These are phyloP conservation scores for Pichia membranifaciens DNA, from an alignment of 805 yeast species.

Conservation along the genomic window DNA sequence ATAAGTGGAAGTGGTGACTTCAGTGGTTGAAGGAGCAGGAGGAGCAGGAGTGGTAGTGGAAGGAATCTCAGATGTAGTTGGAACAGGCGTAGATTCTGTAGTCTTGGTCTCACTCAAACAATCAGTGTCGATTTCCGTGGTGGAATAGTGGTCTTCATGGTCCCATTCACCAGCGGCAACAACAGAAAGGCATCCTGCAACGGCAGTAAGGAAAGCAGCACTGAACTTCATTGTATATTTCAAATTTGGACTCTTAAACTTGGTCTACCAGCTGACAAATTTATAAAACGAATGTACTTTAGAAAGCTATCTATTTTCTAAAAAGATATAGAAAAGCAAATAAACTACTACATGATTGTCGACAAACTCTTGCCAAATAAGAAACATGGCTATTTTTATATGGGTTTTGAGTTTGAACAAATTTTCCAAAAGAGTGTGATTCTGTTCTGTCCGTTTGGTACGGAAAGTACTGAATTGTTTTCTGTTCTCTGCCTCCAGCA, in stretches of 20 bases:
- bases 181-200: background rate
- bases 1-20: conserved; percentile 1
- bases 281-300: conserved; percentile 2
- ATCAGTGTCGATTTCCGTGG: background rate
- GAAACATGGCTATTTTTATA: background rate
- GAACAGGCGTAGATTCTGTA: background rate
- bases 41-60: background rate
- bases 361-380: too few species aligned
- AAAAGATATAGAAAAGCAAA: background rate
- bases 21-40: background rate
- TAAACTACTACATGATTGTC: too few species aligned
- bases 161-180: conserved; percentile 1
- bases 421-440: too few species aligned
- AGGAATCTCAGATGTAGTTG: too few species aligned
- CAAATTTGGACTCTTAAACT: background rate
- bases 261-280: too few species aligned
- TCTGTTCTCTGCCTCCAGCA: too few species aligned
- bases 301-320: background rate
- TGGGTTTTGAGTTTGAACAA: too few species aligned
- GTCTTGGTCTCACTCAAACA: background rate
- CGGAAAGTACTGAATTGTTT: too few species aligned
- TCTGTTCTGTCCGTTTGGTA: background rate
- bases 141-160: background rate
- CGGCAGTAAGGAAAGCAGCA: conserved; percentile 4
- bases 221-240: conserved; percentile 7